Evolutionary conservation across 225 moss, liverwort and hornwort genomes (phyloP), one percentile per base, ranked within the genome.

Genomic region (Thuidium tamariscinum): DNA sequence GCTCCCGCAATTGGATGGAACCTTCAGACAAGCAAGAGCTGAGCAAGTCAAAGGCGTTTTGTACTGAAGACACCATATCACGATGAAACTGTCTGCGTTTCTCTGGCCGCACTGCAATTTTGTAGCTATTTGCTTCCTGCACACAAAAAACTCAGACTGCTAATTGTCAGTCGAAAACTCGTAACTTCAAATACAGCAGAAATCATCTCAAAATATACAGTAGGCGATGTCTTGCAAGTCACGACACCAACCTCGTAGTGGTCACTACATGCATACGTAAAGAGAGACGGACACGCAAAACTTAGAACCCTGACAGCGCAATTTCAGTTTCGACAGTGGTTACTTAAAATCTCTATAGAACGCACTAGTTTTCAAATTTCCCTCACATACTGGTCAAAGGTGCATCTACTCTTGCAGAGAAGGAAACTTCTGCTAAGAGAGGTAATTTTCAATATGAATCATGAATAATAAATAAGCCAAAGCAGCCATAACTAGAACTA

Each of bases 81-180:
- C 93, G 95, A 89, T 96, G 94, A 84, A 99, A 99, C 86, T 96
- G 98, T 83, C 97, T 92, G 41, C 98, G 94, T 89, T 93, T 92
- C 85, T 97, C 98, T 83, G 98, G 98, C 77, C 96, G 92, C 63
- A 97, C 97, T 60, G 97, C 94, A 87, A 97, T 99, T 92, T 95
- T 99, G 90, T 94, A 97, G 92, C 94, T 97, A 64, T 89, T 93
- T 68, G 98, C 94, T 88, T 99, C 98, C 98, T 97, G 92, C 64
- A 88, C 59, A 66, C n/a, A 70, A 55, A 59, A 21, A 60, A 83
- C 73, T 61, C 85, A 62, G 48, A 87, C 66, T 72, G 37, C 75
- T 23, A 79, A 34, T 20, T 65, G 83, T 86, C 81, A 81, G 82
- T 88, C 41, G 41, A 56, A n/a, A 69, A 63, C 34, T 83, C 64